Percentiles rank a stretch among this genome's conserved stretches.
Conservation (phyloP, 2,329 filamentous ascomycete species). For the Falciphora oryzae region DNA sequence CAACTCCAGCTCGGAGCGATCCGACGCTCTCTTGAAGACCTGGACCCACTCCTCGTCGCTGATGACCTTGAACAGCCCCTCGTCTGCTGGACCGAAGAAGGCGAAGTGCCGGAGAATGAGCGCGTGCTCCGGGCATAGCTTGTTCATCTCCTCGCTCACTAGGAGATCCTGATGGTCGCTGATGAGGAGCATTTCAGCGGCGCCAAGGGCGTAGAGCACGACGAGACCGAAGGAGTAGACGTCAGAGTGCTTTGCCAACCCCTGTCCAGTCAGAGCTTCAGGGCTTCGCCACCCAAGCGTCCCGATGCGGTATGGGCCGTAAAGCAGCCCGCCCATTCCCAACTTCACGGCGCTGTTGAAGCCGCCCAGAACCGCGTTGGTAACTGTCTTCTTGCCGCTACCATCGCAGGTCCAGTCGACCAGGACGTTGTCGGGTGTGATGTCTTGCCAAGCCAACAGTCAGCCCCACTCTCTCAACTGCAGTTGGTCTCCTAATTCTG, state of each 20-base stretch:
- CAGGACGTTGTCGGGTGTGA: neutral
- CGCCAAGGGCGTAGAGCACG: neutral
- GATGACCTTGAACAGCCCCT: neutral
- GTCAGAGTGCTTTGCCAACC: neutral
- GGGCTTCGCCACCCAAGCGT: neutral
- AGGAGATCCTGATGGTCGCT: neutral
- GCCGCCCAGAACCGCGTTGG: neutral
- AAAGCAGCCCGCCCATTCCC: neutral
- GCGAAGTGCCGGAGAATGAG: neutral
- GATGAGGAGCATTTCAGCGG: neutral
- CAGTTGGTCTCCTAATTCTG: too few species aligned
- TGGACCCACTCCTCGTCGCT: neutral
- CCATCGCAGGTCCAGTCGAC: neutral
- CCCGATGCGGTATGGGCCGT: neutral
- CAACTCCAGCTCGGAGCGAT: neutral
- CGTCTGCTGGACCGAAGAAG: neutral
- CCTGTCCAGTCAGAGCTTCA: neutral
- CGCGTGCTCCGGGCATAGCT: neutral
- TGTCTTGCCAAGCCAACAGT: too few species aligned
- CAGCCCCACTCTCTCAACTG: too few species aligned
- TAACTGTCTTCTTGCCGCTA: neutral
- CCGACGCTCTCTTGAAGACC: neutral
- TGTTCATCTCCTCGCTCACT: neutral
- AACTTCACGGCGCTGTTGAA: neutral
- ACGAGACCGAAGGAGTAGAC: neutral